phyloP scores from a whole-genome alignment of 257 asterid genomes.

The Oldenlandia corymbosa region DNA sequence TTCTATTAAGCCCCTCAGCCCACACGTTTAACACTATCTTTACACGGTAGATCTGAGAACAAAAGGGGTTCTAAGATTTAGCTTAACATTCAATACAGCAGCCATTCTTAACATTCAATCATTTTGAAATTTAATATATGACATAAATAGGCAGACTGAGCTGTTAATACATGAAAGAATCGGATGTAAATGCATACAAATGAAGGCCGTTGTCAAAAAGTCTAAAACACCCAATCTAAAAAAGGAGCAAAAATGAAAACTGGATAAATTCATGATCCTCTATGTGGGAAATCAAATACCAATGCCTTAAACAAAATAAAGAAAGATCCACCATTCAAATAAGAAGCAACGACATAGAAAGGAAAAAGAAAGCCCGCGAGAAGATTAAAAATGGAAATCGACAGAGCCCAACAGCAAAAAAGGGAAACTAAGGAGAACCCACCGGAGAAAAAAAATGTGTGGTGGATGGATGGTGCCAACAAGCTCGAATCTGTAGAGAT shows the following conservation, averaged over 20 bases:
- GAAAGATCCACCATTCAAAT: not conserved
- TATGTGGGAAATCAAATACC: not conserved
- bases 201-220: not conserved
- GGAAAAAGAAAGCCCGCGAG: not conserved
- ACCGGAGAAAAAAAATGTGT: constrained; percentile 23
- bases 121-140: not conserved
- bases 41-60: constrained; percentile 8
- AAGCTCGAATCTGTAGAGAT: constrained; percentile 28
- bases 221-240: not conserved
- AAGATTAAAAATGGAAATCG: too few species aligned
- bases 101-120: not conserved
- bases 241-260: constrained; percentile 4
- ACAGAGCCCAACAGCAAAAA: not conserved
- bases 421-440: constrained; percentile 8
- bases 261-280: not conserved
- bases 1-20: too few species aligned
- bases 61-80: not conserved
- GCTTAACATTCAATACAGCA: not conserved
- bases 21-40: not conserved
- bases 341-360: not conserved
- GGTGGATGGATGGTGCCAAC: not conserved
- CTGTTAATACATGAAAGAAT: not conserved
- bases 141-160: not conserved
- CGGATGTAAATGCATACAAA: not conserved
- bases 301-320: not conserved